A percentile compares a stretch with the other conserved stretches of the same genome.
phyloP scores from a whole-genome alignment of 345 rosid species.

The Pistacia atlantica region DNA sequence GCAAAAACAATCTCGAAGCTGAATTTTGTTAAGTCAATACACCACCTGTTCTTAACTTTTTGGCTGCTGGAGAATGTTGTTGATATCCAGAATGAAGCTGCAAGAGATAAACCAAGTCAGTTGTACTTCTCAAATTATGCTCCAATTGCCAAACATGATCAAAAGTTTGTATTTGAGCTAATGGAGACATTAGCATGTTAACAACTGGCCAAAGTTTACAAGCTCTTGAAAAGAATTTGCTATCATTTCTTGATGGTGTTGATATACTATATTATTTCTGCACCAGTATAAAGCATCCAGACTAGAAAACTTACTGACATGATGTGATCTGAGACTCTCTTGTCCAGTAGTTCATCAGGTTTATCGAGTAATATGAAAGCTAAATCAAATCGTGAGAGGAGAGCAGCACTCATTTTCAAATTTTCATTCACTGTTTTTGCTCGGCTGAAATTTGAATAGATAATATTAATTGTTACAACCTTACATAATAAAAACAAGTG shows the following conservation, averaged over 20 bases:
- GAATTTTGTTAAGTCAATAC: neutral
- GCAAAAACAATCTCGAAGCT: neutral
- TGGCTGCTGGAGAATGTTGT: slow-evolving; percentile 48
- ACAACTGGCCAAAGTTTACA: neutral
- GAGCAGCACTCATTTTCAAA: slow-evolving; percentile 94
- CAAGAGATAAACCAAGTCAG: slow-evolving; percentile 23
- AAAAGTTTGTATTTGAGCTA: neutral
- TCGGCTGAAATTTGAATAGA: slow-evolving; percentile 75
- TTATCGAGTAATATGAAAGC: slow-evolving; percentile 96
- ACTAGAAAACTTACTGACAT: slow-evolving; percentile 77
- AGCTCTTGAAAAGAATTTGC: neutral
- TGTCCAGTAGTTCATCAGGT: slow-evolving; percentile 91
- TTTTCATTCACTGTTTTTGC: slow-evolving; percentile 98
- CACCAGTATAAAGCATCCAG: slow-evolving; percentile 16
- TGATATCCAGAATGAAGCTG: slow-evolving; percentile 87
- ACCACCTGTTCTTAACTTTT: slow-evolving; percentile 56
- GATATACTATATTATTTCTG: slow-evolving; percentile 4
- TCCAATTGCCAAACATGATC: neutral
- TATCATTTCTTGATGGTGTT: neutral
- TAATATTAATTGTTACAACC: slow-evolving; percentile 13
- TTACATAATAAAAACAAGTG: neutral
- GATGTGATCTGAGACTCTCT: slow-evolving; percentile 90
- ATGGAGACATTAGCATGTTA: neutral
- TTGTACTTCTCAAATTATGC: slow-evolving; percentile 2
- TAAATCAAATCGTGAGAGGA: slow-evolving; percentile 95